These are phyloP conservation scores for Stagonosporopsis vannaccii DNA, from an alignment of 2,329 filamentous ascomycete genomes.

Conservation along the genomic window DNA sequence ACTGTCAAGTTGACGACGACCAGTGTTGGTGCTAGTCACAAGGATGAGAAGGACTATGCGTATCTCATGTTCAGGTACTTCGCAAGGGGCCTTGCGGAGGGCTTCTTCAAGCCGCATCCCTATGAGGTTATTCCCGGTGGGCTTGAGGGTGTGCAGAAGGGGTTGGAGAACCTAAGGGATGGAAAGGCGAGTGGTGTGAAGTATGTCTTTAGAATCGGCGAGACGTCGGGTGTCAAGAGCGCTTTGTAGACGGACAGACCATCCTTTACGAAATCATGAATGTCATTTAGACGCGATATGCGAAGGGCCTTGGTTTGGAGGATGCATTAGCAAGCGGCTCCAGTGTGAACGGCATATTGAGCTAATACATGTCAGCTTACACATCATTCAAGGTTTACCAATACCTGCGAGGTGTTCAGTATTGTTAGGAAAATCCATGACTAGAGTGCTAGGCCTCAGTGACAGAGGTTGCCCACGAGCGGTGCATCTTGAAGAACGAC, in stretches of 20 bases:
- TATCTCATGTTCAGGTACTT: slow-evolving; percentile 56
- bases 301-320: too few species aligned
- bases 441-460: too few species aligned
- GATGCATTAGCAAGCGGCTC: too few species aligned
- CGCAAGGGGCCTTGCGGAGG: slow-evolving; percentile 56
- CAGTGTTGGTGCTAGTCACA: slow-evolving; percentile 44
- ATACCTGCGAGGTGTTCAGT: too few species aligned
- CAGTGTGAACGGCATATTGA: too few species aligned
- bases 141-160: slow-evolving; percentile 61
- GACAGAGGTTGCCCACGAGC: too few species aligned
- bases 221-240: slow-evolving; percentile 48
- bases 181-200: slow-evolving; percentile 70
- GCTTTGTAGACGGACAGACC: slow-evolving; percentile 3
- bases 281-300: neutral
- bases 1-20: slow-evolving; percentile 51
- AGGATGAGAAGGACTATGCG: slow-evolving; percentile 52
- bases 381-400: too few species aligned
- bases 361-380: too few species aligned
- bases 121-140: slow-evolving; percentile 63
- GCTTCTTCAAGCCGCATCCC: slow-evolving; percentile 60
- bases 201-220: slow-evolving; percentile 66
- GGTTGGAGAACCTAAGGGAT: slow-evolving; percentile 62
- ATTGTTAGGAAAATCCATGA: too few species aligned
- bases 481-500: too few species aligned
- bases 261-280: neutral